These are phyloP conservation scores for Suillus variegatus DNA, from an alignment of 768 basidiomycete genomes.

Conservation along the genomic window DNA sequence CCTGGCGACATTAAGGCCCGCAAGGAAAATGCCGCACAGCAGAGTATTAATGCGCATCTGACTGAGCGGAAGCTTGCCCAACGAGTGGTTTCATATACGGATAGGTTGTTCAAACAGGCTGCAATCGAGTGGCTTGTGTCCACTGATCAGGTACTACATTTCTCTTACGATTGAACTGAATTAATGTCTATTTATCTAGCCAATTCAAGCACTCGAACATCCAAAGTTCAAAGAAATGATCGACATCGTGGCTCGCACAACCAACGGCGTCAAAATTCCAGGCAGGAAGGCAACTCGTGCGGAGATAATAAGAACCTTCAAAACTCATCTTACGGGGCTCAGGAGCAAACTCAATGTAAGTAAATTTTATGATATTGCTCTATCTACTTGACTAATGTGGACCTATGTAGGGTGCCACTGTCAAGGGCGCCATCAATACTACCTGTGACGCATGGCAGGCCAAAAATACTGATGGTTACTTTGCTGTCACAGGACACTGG, in stretches of 20 bases:
- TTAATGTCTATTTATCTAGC: too few species aligned
- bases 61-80: constrained; percentile 15
- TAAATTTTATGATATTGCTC: background rate
- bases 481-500: constrained; percentile 36
- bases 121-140: constrained; percentile 40
- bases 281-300: background rate
- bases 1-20: constrained; percentile 16
- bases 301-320: background rate
- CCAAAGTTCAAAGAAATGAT: too few species aligned
- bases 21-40: background rate
- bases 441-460: too few species aligned
- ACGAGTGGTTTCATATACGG: constrained; percentile 27
- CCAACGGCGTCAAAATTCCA: background rate
- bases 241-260: too few species aligned
- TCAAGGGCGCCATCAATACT: constrained; percentile 27
- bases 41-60: constrained; percentile 5
- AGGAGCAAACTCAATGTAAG: background rate
- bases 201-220: too few species aligned
- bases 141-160: constrained; percentile 37
- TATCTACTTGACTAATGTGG: background rate
- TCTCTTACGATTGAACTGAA: background rate
- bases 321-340: background rate
- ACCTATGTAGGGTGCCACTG: constrained; percentile 13
- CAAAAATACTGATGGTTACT: constrained; percentile 41
- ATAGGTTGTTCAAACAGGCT: constrained; percentile 16